These are phyloP conservation scores for Voacanga thouarsii DNA, from an alignment of 257 asterid genomes.

Conservation along the genomic window DNA sequence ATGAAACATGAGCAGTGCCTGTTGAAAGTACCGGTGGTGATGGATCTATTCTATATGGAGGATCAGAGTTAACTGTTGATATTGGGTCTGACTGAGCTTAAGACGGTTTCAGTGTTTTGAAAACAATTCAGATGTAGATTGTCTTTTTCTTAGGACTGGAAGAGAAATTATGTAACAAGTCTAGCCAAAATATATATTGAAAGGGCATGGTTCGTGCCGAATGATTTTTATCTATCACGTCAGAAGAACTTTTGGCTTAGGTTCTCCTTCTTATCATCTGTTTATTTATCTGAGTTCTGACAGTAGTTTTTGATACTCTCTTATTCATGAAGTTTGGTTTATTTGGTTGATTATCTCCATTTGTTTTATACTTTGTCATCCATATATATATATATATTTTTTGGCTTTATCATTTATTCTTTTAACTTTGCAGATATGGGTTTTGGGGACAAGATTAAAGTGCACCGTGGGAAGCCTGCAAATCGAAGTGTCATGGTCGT, in stretches of 20 bases:
- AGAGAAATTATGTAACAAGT: neutral
- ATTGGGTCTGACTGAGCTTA: neutral
- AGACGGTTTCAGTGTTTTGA: neutral
- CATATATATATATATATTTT: neutral
- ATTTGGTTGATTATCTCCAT: neutral
- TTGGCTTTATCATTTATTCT: neutral
- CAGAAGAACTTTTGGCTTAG: neutral
- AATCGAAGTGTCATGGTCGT: conserved; percentile 60
- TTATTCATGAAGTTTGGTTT: neutral
- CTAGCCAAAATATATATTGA: no score
- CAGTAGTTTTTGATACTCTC: neutral
- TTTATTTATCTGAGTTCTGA: neutral
- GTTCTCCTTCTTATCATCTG: neutral
- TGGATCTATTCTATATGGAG: neutral
- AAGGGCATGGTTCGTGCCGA: neutral
- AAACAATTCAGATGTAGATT: neutral
- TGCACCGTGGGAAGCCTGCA: conserved; percentile 58
- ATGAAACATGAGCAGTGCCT: neutral
- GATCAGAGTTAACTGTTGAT: neutral
- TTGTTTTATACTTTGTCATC: neutral
- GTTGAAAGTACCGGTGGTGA: neutral
- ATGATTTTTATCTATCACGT: neutral
- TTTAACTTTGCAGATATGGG: conserved; percentile 43
- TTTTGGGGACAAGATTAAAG: conserved; percentile 50
- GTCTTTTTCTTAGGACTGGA: neutral